Evolutionary conservation across 768 basidiomycete species (phyloP).

Genomic region (Russula brevipes): DNA sequence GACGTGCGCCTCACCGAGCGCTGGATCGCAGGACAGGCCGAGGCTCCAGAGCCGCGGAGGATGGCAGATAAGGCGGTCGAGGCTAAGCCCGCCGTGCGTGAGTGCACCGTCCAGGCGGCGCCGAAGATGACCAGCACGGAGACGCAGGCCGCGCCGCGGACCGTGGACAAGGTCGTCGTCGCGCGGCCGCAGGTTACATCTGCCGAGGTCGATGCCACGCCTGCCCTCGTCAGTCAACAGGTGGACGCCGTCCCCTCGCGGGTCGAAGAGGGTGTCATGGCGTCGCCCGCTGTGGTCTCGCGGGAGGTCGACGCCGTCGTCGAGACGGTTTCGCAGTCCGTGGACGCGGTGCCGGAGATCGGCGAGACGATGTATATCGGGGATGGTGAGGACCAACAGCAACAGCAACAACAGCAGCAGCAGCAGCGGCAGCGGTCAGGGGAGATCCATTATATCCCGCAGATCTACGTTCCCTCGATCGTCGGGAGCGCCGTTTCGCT

Average conservation of each 20-base stretch:
- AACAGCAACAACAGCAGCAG: not conserved
- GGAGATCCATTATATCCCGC: constrained; percentile 17
- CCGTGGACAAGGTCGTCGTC: constrained; percentile 38
- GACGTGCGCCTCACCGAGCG: constrained; percentile 59
- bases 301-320: constrained; percentile 25
- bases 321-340: constrained; percentile 10
- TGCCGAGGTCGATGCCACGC: constrained; percentile 50
- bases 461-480: constrained; percentile 30
- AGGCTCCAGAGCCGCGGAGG: constrained; percentile 27
- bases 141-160: constrained; percentile 37
- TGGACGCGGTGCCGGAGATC: constrained; percentile 24
- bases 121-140: constrained; percentile 35
- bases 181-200: constrained; percentile 37
- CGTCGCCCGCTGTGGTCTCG: constrained; percentile 27
- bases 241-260: constrained; percentile 42
- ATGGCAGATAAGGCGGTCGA: constrained; percentile 46
- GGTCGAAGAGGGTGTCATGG: constrained; percentile 33
- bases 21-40: constrained; percentile 33
- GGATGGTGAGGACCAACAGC: constrained; percentile 7
- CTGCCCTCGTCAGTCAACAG: constrained; percentile 40
- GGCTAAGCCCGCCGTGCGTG: constrained; percentile 42
- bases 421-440: constrained; percentile 19
- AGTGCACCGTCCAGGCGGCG: constrained; percentile 40
- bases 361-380: constrained; percentile 21
- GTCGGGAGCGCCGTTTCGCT: constrained; percentile 29